Percentiles rank a stretch among this genome's conserved stretches.
Conservation (phyloP, 495 filamentous ascomycete species). For the Xylaria intraflava region DNA sequence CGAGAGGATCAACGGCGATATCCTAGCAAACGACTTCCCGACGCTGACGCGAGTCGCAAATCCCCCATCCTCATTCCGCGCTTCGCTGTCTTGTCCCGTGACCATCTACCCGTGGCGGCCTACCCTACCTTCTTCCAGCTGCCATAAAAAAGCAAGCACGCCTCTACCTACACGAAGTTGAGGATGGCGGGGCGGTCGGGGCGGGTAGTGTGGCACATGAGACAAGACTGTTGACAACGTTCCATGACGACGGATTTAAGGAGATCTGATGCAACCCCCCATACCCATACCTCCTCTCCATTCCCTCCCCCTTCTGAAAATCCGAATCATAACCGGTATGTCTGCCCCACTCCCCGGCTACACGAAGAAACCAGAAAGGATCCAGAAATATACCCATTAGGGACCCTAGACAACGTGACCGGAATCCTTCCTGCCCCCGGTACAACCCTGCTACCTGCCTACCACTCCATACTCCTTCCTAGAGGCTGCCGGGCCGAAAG, state of each 20-base stretch:
- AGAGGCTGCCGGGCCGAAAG: neutral
- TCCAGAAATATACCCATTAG: neutral
- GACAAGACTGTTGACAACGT: constrained; percentile 5
- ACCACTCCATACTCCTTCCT: neutral
- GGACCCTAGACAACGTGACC: constrained; percentile 4
- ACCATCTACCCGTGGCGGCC: too few relatives aligned
- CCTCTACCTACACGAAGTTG: neutral
- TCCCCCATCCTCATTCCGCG: neutral
- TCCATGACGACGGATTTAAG: neutral
- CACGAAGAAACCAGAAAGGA: neutral
- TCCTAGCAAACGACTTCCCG: neutral
- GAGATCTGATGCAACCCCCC: neutral
- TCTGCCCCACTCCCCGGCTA: neutral
- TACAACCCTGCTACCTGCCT: neutral
- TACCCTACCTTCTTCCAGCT: neutral
- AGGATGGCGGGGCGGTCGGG: neutral
- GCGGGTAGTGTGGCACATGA: neutral
- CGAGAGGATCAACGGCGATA: neutral
- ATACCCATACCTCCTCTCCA: neutral
- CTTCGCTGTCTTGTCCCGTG: neutral
- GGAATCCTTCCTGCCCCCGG: neutral
- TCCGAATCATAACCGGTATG: neutral
- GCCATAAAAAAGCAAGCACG: neutral
- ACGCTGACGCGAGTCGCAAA: neutral
- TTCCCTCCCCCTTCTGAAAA: neutral